Percentiles rank a stretch among this genome's conserved stretches.
Conservation (phyloP, 768 basidiomycete genomes). For the Trametes cinnabarina region DNA sequence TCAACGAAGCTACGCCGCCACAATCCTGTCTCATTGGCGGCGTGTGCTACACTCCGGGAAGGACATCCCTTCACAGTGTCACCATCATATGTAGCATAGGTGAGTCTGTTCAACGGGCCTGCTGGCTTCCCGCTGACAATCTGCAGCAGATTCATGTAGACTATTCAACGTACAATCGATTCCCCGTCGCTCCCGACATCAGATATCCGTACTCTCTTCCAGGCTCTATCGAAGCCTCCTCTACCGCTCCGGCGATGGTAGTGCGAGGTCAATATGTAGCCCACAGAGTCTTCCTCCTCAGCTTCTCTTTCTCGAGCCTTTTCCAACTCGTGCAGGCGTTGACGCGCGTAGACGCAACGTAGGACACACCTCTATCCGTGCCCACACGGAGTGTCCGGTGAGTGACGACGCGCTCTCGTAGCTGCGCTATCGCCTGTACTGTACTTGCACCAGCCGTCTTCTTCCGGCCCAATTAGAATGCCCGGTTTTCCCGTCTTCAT, state of each 20-base stretch:
- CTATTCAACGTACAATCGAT: too few relatives aligned
- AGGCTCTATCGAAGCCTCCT: slow-evolving; percentile 61
- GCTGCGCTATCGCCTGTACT: too few relatives aligned
- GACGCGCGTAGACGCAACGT: slow-evolving; percentile 1
- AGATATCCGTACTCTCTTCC: not conserved
- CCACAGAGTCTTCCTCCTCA: slow-evolving; percentile 38
- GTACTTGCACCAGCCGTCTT: too few relatives aligned
- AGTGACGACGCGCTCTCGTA: too few relatives aligned
- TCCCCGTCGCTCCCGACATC: too few relatives aligned
- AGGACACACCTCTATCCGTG: too few relatives aligned
- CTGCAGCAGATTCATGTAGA: not conserved
- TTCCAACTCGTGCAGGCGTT: slow-evolving; percentile 6
- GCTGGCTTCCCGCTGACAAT: not conserved
- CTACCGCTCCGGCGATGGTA: slow-evolving; percentile 39
- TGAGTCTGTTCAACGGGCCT: not conserved
- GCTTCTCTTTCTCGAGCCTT: slow-evolving; percentile 4
- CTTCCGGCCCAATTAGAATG: too few relatives aligned
- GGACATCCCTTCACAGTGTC: not conserved
- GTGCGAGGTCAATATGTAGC: slow-evolving; percentile 64
- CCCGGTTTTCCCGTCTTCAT: too few relatives aligned
- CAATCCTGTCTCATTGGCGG: slow-evolving; percentile 5
- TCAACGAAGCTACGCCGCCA: slow-evolving; percentile 15
- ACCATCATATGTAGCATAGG: not conserved
- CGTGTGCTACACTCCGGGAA: slow-evolving; percentile 20
- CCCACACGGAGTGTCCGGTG: too few relatives aligned